Conservation (phyloP, 1,139 yeast genomes). For the Yamadazyma sp. region DNA sequence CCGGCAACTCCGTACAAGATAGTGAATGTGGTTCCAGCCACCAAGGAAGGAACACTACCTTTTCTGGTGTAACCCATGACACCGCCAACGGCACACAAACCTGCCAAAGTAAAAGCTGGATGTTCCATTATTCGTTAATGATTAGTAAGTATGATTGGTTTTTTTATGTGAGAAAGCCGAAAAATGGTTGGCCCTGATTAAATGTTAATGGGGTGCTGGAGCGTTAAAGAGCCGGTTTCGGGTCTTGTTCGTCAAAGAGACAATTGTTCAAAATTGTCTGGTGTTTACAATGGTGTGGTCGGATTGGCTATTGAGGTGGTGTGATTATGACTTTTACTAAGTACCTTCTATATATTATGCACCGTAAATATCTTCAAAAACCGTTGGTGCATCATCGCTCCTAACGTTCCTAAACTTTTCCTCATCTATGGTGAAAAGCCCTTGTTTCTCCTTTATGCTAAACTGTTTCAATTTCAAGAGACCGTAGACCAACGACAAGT, state of each 20-base stretch:
- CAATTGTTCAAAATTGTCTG: too few species aligned
- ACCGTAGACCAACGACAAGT: slow-evolving; percentile 54
- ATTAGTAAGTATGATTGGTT: not conserved
- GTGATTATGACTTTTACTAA: too few species aligned
- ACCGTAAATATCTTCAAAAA: slow-evolving; percentile 22
- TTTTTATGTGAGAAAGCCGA: not conserved
- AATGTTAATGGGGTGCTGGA: too few species aligned
- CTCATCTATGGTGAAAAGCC: slow-evolving; percentile 34
- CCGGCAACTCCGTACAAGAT: slow-evolving; percentile 76
- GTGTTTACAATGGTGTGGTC: too few species aligned
- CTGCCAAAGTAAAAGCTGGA: slow-evolving; percentile 75
- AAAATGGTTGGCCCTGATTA: too few species aligned
- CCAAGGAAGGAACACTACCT: slow-evolving; percentile 74
- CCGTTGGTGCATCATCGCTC: slow-evolving; percentile 31
- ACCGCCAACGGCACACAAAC: slow-evolving; percentile 75
- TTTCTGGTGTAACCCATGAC: slow-evolving; percentile 69
- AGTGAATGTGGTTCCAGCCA: slow-evolving; percentile 75
- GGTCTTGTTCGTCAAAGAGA: too few species aligned
- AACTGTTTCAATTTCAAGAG: slow-evolving; percentile 61
- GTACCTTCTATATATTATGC: too few species aligned
- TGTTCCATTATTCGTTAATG: slow-evolving; percentile 59
- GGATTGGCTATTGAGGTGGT: too few species aligned
- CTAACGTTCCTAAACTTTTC: slow-evolving; percentile 25
- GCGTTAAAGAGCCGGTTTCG: too few species aligned
- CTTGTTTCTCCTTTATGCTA: slow-evolving; percentile 54